phyloP scores from a whole-genome alignment of 140 eudicot species.

The Bidens hawaiensis region DNA sequence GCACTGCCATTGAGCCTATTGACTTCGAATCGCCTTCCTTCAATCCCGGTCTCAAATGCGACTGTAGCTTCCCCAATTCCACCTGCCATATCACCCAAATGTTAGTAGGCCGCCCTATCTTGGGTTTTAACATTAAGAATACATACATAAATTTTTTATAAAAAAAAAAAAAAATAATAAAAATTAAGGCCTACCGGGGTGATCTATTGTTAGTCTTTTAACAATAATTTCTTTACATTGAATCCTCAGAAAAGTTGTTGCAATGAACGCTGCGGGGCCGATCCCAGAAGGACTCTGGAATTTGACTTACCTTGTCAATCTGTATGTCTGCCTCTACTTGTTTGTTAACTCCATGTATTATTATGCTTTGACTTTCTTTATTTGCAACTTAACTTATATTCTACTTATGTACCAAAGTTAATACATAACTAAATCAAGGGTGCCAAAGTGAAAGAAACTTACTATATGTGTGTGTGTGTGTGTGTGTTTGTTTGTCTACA shows the following conservation, averaged over 20 bases:
- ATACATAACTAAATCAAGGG: no score
- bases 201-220: background rate
- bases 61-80: conserved; percentile 35
- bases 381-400: background rate
- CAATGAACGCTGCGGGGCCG: background rate
- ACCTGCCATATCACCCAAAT: conserved; percentile 48
- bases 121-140: background rate
- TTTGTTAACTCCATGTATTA: background rate
- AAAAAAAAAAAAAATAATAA: background rate
- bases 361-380: background rate
- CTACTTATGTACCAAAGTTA: background rate
- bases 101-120: conserved; percentile 37
- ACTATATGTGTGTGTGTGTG: no score
- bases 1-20: conserved; percentile 38
- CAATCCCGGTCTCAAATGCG: conserved; percentile 57
- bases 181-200: no score
- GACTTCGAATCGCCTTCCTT: background rate
- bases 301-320: conserved; percentile 38
- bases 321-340: conserved; percentile 20
- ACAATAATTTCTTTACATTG: background rate
- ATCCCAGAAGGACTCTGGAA: conserved; percentile 66
- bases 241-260: conserved; percentile 46
- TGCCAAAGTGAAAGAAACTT: no score
- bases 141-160: background rate
- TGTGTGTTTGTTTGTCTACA: no score